Base-by-base conservation (phyloP, 2,329 filamentous ascomycete species). In the Fusarium lateritium region DNA sequence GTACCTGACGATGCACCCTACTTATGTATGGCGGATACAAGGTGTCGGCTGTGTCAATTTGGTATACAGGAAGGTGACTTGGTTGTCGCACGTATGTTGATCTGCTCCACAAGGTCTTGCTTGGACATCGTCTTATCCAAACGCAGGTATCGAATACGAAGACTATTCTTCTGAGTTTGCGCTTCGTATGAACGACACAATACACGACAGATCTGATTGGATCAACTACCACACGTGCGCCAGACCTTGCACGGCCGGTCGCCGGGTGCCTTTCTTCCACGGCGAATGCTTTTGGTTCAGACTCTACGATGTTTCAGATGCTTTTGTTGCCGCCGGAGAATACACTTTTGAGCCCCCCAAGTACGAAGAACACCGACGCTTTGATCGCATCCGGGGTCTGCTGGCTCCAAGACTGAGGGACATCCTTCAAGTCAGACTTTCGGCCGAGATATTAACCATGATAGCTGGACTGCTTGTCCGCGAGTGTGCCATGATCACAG, bases 21-120 rank as follows among this genome's bases (percentile, higher is more conserved):
- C 22, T 55, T 65, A n/a, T 67, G 62, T 19, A 65, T 65, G 62
- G 54, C 65, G 9, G 65, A 67, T 40, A 44, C 24, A 26, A 62
- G 56, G 33, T 68, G 57, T 19, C 57, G 62, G n/a, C 53, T 68
- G 5, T 68, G 65, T 21, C 57, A 66, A n/a, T 68, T 68, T 24
- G 34, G 36, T 1, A 17, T 68, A 13, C 15, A 59, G 22, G 65
- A 62, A 42, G 40, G 22, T 19, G 65, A 66, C n/a, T 38, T 56
- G 17, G 65, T 62, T 21, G 7, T 62, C 45, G 53, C 50, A 38
- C 65, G 62, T 66, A 9, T 56, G 65, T 62, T 59, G 36, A 19
- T 36, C n/a, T 6, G 26, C 2, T 19, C 19, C 19, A 19, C 19
- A 19, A 2, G 19, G 19, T 19, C 19, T 19, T 19, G 19, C n/a